These are phyloP conservation scores for Fraxinus pennsylvanica DNA, from an alignment of 257 asterid species.

Conservation along the genomic window DNA sequence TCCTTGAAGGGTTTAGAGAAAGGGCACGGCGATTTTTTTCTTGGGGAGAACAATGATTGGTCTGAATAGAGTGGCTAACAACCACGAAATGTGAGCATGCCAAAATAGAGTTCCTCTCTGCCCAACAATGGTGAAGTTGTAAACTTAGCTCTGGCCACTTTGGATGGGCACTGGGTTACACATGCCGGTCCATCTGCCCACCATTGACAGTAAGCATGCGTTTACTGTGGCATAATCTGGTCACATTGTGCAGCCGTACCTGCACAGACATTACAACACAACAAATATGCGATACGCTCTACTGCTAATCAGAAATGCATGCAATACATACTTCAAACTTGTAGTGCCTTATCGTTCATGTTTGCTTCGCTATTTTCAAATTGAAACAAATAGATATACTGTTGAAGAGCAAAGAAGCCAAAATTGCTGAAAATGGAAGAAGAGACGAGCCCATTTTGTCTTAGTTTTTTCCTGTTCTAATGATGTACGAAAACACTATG, in stretches of 20 bases:
- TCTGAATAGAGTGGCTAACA: conserved; percentile 61
- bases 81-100: conserved; percentile 79
- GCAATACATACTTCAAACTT: conserved; percentile 36
- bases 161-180: conserved; percentile 65
- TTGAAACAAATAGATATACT: background rate
- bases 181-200: conserved; percentile 77
- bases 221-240: conserved; percentile 61
- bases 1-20: conserved; percentile 57
- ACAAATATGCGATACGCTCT: background rate
- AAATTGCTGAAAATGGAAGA: background rate
- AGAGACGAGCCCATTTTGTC: conserved; percentile 23
- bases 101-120: conserved; percentile 68
- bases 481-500: background rate
- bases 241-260: conserved; percentile 57
- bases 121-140: conserved; percentile 63
- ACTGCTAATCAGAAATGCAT: background rate
- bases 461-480: background rate
- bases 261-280: conserved; percentile 23
- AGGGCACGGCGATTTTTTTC: conserved; percentile 48
- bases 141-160: conserved; percentile 54
- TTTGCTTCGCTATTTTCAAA: conserved; percentile 14
- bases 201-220: conserved; percentile 52
- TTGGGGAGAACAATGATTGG: conserved; percentile 52
- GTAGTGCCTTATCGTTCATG: conserved; percentile 41
- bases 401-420: conserved; percentile 7